A percentile compares a stretch with the other conserved stretches of the same genome.
These are phyloP conservation scores for Zymoseptoria ardabiliae DNA, from an alignment of 2,329 filamentous ascomycete genomes.

Conservation along the genomic window DNA sequence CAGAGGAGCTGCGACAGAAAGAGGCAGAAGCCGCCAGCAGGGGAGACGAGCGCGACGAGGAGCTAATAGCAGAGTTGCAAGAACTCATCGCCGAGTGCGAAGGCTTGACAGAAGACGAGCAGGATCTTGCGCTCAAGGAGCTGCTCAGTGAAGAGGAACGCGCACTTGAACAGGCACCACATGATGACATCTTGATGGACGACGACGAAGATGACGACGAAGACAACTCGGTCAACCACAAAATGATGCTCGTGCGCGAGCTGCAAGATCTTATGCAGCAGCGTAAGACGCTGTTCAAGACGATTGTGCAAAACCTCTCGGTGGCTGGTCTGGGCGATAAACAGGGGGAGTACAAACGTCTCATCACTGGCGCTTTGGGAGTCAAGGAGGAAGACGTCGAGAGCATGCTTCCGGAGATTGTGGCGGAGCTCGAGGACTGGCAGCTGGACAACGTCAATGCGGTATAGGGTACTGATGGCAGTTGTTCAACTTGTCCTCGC, in stretches of 20 bases:
- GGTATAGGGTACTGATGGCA: constrained; percentile 11
- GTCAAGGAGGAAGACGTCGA: constrained; percentile 64
- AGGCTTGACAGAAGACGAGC: constrained; percentile 38
- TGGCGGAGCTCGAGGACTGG: constrained; percentile 41
- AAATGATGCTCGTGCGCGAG: constrained; percentile 51
- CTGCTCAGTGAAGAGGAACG: constrained; percentile 28
- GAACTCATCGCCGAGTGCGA: constrained; percentile 38
- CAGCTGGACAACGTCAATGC: constrained; percentile 15
- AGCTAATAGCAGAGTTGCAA: constrained; percentile 26
- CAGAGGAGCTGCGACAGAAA: constrained; percentile 46
- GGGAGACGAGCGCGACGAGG: constrained; percentile 31
- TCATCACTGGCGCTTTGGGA: constrained; percentile 62
- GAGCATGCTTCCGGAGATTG: constrained; percentile 47
- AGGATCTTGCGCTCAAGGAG: constrained; percentile 32
- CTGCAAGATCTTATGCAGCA: constrained; percentile 49
- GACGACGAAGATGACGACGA: constrained; percentile 19
- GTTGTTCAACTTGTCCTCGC: neutral
- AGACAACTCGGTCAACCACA: constrained; percentile 45
- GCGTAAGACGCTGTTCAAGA: constrained; percentile 55
- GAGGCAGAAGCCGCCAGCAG: constrained; percentile 45
- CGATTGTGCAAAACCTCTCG: constrained; percentile 62
- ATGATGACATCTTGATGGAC: constrained; percentile 14
- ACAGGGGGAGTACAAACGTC: constrained; percentile 63
- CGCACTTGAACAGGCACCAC: constrained; percentile 19
- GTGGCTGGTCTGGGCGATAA: constrained; percentile 62